Percentiles rank a stretch among this genome's conserved stretches.
These are phyloP conservation scores for Umbelopsis isabellina DNA, from an alignment of 192 early-diverging fungal species.

Conservation along the genomic window DNA sequence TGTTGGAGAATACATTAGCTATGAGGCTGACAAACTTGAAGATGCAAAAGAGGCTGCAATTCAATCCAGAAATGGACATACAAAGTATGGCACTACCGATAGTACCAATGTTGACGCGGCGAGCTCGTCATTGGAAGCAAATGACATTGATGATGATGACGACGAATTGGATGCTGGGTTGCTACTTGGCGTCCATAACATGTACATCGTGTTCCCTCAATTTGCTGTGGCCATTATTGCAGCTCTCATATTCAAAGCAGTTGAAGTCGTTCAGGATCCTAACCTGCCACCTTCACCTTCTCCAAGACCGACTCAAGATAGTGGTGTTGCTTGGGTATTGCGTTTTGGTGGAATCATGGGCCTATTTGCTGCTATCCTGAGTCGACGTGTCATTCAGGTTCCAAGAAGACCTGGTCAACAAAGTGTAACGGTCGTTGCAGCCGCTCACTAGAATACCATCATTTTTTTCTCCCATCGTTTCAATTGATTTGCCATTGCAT, in stretches of 20 bases:
- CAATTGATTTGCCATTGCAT: constrained; percentile 18
- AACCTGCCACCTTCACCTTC: constrained; percentile 34
- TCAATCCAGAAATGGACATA: neutral
- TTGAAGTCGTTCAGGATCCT: constrained; percentile 30
- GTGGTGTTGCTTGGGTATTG: constrained; percentile 63
- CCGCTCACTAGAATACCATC: neutral
- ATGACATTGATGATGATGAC: constrained; percentile 8
- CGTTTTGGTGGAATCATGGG: constrained; percentile 69
- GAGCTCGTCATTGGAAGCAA: neutral
- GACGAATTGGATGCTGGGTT: constrained; percentile 58
- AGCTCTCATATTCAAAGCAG: constrained; percentile 66
- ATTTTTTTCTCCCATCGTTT: neutral
- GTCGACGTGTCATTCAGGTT: constrained; percentile 37
- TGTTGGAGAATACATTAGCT: constrained; percentile 75
- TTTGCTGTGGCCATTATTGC: constrained; percentile 78
- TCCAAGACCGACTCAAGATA: constrained; percentile 24
- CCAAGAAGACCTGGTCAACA: constrained; percentile 9
- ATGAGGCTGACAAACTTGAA: constrained; percentile 44
- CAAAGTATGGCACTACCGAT: constrained; percentile 1
- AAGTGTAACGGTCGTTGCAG: neutral
- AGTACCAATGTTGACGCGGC: neutral
- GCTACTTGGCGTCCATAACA: constrained; percentile 91
- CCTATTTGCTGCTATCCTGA: constrained; percentile 61
- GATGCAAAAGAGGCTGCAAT: neutral
- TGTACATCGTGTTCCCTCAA: constrained; percentile 94